Conservation (phyloP, 306 rosid genomes). For the Gillenia trifoliata region DNA sequence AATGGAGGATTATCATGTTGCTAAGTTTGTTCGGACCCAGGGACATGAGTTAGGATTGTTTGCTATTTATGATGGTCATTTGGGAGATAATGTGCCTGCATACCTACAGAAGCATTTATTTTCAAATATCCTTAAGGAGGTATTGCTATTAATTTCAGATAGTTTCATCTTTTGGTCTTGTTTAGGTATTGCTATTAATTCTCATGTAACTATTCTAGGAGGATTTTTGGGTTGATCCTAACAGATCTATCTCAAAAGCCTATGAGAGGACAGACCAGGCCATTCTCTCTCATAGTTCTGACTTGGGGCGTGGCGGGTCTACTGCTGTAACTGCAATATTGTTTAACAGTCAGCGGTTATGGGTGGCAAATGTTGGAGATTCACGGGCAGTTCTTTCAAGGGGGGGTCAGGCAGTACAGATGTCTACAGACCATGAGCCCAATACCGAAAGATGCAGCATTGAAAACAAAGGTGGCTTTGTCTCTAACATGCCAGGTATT, state of each 20-base stretch:
- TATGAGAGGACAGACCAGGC: constrained; percentile 85
- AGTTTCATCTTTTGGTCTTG: constrained; percentile 3
- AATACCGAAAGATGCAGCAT: constrained; percentile 71
- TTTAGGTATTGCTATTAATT: constrained; percentile 23
- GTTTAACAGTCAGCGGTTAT: constrained; percentile 56
- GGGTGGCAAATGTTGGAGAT: constrained; percentile 92
- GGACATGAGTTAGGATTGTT: constrained; percentile 80
- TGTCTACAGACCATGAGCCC: constrained; percentile 92
- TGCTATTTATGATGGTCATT: constrained; percentile 92
- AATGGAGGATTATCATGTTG: constrained; percentile 98
- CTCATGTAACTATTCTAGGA: constrained; percentile 42
- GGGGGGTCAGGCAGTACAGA: constrained; percentile 69
- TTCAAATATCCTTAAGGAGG: constrained; percentile 77
- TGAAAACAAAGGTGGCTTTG: constrained; percentile 90
- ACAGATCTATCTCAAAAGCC: constrained; percentile 71
- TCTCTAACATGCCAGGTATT: constrained; percentile 94
- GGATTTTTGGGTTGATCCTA: constrained; percentile 80
- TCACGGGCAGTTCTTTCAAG: constrained; percentile 87
- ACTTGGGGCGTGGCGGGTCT: constrained; percentile 93
- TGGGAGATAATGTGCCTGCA: constrained; percentile 81
- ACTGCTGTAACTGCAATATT: constrained; percentile 95
- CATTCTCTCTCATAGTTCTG: constrained; percentile 84
- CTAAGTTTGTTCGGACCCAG: constrained; percentile 62
- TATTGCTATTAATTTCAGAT: constrained; percentile 23
- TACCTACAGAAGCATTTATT: constrained; percentile 85